A percentile compares a stretch with the other conserved stretches of the same genome.
Evolutionary conservation across 148 eudicot species (phyloP).

Genomic region (Rhododendron henanense): DNA sequence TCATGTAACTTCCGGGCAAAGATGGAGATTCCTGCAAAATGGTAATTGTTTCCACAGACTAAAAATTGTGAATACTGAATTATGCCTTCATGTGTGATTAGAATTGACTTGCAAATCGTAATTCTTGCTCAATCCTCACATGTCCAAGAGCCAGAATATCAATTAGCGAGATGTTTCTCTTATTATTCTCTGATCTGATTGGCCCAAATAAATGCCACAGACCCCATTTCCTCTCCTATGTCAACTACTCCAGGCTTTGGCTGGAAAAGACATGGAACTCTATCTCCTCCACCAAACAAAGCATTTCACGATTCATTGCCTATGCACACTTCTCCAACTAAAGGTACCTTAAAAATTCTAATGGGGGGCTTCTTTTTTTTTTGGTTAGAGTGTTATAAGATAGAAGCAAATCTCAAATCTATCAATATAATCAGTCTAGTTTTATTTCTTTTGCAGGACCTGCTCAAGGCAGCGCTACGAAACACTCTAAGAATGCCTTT

Average conservation of each 20-base stretch:
- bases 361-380: neutral
- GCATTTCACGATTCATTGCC: constrained; percentile 22
- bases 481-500: constrained; percentile 12
- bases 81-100: neutral
- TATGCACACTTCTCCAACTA: constrained; percentile 13
- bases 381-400: neutral
- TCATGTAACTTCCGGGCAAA: constrained; percentile 2
- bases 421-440: neutral
- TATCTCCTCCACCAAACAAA: constrained; percentile 17
- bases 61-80: neutral
- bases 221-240: constrained; percentile 9
- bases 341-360: constrained; percentile 15
- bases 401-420: constrained; percentile 1
- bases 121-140: neutral
- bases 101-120: neutral
- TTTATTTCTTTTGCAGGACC: constrained; percentile 22
- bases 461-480: neutral
- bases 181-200: neutral
- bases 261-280: constrained; percentile 13
- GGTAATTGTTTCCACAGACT: constrained; percentile 7
- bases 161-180: neutral
- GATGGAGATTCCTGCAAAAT: neutral
- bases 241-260: constrained; percentile 15
- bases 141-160: neutral
- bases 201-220: constrained; percentile 12